These are phyloP conservation scores for Ettlia oleoabundans DNA, from an alignment of 139 green algal species.

Conservation along the genomic window DNA sequence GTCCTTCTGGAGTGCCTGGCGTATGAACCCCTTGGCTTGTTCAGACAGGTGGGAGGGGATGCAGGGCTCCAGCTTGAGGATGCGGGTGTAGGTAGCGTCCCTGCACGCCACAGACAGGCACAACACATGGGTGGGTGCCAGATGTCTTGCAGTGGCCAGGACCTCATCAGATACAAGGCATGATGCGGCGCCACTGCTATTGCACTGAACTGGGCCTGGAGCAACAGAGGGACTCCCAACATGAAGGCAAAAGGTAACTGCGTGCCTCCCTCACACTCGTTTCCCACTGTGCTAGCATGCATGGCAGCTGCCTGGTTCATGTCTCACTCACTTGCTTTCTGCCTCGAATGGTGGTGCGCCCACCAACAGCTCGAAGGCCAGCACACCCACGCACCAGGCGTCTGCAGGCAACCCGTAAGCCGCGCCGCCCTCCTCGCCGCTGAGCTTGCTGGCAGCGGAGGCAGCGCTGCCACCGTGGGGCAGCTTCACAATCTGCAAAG, in stretches of 20 bases:
- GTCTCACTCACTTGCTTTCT: slow-evolving; percentile 13
- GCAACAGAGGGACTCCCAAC: not conserved
- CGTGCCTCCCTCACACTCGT: too few relatives aligned
- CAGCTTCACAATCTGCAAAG: slow-evolving; percentile 37
- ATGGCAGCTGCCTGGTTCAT: not conserved
- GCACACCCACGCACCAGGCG: slow-evolving; percentile 79
- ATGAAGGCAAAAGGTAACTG: too few relatives aligned
- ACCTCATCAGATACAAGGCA: not conserved
- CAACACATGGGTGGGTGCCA: not conserved
- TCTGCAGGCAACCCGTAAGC: slow-evolving; percentile 78
- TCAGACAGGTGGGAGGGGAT: slow-evolving; percentile 46
- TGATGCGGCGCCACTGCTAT: not conserved
- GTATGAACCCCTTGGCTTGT: slow-evolving; percentile 51
- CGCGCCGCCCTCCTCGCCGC: not conserved
- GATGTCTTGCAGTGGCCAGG: not conserved
- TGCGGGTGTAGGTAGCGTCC: slow-evolving; percentile 53
- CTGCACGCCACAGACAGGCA: slow-evolving; percentile 3
- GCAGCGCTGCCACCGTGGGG: slow-evolving; percentile 3
- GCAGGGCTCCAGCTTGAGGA: slow-evolving; percentile 39
- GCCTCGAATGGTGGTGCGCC: slow-evolving; percentile 62
- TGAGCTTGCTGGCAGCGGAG: not conserved
- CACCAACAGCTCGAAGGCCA: slow-evolving; percentile 64
- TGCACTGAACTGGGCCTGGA: not conserved
- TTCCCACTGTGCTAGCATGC: too few relatives aligned
- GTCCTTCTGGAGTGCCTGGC: slow-evolving; percentile 43